Conservation (phyloP, 352 stramenopile species). For the Phytophthora lateralis region DNA sequence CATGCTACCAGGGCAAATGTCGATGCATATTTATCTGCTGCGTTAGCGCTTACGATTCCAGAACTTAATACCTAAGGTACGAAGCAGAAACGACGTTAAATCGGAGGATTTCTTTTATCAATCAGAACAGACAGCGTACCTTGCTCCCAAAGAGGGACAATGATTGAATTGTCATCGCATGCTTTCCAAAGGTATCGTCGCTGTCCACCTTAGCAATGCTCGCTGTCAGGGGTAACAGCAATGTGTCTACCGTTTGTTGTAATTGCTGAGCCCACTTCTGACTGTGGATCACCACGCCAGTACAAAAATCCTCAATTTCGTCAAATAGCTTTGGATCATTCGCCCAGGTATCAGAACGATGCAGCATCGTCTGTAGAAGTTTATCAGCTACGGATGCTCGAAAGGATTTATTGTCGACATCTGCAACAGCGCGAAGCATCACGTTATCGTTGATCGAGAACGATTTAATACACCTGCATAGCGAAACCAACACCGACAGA, state of each 20-base stretch:
- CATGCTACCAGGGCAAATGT: conserved; percentile 30
- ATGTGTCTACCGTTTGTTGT: conserved; percentile 15
- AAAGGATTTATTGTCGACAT: conserved; percentile 29
- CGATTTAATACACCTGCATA: conserved; percentile 35
- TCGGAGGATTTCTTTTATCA: background rate
- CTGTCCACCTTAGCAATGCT: conserved; percentile 25
- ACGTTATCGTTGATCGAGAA: conserved; percentile 14
- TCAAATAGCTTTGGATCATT: conserved; percentile 17
- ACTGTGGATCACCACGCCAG: conserved; percentile 15
- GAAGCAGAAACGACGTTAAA: conserved; percentile 10
- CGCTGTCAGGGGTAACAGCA: conserved; percentile 22
- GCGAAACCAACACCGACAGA: conserved; percentile 31
- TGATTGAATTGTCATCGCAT: conserved; percentile 22
- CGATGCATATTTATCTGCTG: conserved; percentile 23
- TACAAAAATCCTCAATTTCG: conserved; percentile 39
- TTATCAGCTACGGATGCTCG: conserved; percentile 26
- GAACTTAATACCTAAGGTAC: conserved; percentile 25
- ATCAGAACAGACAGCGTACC: conserved; percentile 29
- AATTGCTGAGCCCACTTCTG: conserved; percentile 32
- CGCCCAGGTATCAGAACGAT: conserved; percentile 17
- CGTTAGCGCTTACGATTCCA: conserved; percentile 18
- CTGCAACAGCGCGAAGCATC: conserved; percentile 22
- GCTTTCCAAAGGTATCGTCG: conserved; percentile 16
- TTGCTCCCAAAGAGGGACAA: conserved; percentile 37
- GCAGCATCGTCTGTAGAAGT: conserved; percentile 26